Base-by-base conservation (phyloP, 2,329 filamentous ascomycete genomes). In the Corynespora cassiicola region DNA sequence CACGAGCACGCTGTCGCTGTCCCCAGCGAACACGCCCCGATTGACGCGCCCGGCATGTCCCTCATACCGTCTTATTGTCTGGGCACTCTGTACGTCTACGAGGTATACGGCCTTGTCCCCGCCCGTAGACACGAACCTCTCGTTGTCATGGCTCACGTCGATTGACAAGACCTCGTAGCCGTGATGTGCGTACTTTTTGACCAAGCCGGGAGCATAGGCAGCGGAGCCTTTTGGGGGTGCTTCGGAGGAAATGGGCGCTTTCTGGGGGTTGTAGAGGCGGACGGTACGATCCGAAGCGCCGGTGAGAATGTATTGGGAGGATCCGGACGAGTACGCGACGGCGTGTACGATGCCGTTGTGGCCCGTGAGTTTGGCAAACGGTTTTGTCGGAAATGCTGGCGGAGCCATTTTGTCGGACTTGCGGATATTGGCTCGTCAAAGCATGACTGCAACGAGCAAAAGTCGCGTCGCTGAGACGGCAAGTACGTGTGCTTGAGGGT, bases 21-120 rank as follows among this genome's bases (percentile, higher is more conserved):
- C 84, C 9, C 90, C 91, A 0, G 82, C 90, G 63, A 95, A 95
- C 2, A 79, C 75, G 4, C 92, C 88, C 29, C 82, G 79, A 65
- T 96, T 95, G 38, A 97, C 78, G 20, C 90, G 76, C 28, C 82
- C 81, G 2, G 76, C 77, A 69, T 94, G 88, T 0, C 86, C 87
- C 25, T 77, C 50, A 68, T 92, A 94, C 18, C 94, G 80, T 15
- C 88, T 80, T 17, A 87, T 73, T 4, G 92, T 96, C 54, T 81
- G 78, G 12, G 87, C 90, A 3, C 85, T 87, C 30, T 86, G 78
- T 0, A 97, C 94, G 69, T 99, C 94, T 94, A 94, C 97, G 5
- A 96, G 77, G 63, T 96, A 96, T 0, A 96, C 90, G 45, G 81
- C 79, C 55, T 92, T 88, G 73, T 99, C 94, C 42, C 94, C 94